A percentile compares a stretch with the other conserved stretches of the same genome.
phyloP scores from a whole-genome alignment of 2,329 filamentous ascomycete species.

The Parastagonospora avenae region DNA sequence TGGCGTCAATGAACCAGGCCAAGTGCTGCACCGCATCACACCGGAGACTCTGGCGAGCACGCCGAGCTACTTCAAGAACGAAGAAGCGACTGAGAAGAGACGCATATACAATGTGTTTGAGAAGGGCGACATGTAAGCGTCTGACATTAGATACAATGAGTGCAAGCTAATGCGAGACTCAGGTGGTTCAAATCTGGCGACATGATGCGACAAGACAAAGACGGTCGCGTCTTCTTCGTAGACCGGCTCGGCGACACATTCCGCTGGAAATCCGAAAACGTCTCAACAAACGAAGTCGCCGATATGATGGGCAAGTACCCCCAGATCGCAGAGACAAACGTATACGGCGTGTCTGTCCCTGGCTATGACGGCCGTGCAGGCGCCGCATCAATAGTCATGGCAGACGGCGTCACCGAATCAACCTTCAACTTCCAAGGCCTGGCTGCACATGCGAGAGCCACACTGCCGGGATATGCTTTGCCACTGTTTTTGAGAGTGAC shows the following conservation, averaged over 20 bases:
- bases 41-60: constrained; percentile 25
- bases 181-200: constrained; percentile 48
- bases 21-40: constrained; percentile 42
- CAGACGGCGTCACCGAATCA: constrained; percentile 35
- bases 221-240: constrained; percentile 46
- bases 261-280: constrained; percentile 53
- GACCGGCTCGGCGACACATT: constrained; percentile 48
- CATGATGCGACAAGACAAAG: constrained; percentile 42
- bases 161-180: background rate
- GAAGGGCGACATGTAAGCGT: constrained; percentile 46
- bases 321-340: constrained; percentile 51
- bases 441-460: constrained; percentile 45
- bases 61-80: constrained; percentile 44
- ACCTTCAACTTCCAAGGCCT: constrained; percentile 42
- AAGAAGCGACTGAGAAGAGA: constrained; percentile 34
- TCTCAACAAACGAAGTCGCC: constrained; percentile 53
- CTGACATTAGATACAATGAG: background rate
- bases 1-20: constrained; percentile 40
- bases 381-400: constrained; percentile 49
- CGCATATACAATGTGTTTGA: constrained; percentile 43
- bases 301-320: constrained; percentile 49
- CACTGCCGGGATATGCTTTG: constrained; percentile 53
- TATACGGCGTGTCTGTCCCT: constrained; percentile 52
- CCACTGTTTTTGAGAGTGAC: constrained; percentile 52
- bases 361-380: constrained; percentile 53